Base-by-base conservation (phyloP, 2,329 filamentous ascomycete genomes). In the Magnaporthiopsis incrustans region DNA sequence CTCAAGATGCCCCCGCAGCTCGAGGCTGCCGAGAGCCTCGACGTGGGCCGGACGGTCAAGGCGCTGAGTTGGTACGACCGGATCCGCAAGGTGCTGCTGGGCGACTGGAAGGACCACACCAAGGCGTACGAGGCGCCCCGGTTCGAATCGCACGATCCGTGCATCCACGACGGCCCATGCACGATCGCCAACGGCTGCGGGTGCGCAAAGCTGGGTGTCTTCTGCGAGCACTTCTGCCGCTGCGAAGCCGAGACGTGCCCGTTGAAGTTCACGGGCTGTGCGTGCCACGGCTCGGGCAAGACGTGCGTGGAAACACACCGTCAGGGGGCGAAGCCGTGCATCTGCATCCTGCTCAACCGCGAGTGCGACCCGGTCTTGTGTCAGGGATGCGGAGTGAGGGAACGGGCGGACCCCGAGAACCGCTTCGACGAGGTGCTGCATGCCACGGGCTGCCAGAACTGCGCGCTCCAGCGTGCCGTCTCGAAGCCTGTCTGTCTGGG, bases 351-450 rank as follows among this genome's bases (percentile, higher is more conserved):
- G 69, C 80, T 91, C 63, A 89, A 90, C 68, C 84, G 91, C 56
- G 91, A 96, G 75, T 96, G 91, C 71, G 91, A 95, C 69, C 86
- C 90, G 2, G 85, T 89, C 65, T 79, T 94, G 15, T 96, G 91
- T 70, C 81, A 81, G 22, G 80, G 78, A 11, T 95, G 91, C 69
- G 90, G 90, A 33, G 89, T 88, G 0, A 72, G 78, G 14, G 85
- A 90, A 65, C 82, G 89, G 2, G 82, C 90, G 3, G 86, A 93
- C 70, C 89, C 89, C 0, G 75, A 79, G n/a, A 88, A 90, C 68
- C 82, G 83, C 7, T 80, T 88, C 62, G 77, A 88, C 60, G 81
- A 86, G 15, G 74, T 76, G 1, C 73, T 89, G 5, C 79, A 85
- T 66, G 73, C 79, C 2, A 81, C 78, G 0, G 85, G 84, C 5